Base-by-base conservation (phyloP, 495 filamentous ascomycete species). In the Daldinia vernicosa region DNA sequence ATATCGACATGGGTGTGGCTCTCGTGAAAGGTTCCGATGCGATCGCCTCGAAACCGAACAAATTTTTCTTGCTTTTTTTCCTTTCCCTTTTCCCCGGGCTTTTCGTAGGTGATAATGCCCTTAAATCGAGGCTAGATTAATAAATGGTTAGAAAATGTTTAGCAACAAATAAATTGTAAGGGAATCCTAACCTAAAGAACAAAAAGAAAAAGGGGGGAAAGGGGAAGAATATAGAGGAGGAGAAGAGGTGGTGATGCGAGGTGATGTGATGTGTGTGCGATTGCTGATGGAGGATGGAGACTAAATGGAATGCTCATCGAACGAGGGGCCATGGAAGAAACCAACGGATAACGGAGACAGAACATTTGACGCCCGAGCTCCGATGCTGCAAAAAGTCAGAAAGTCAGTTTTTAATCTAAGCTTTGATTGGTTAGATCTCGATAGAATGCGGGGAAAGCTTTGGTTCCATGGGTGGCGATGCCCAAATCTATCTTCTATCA, bases 361-460 rank as follows among this genome's bases (percentile, higher is more conserved):
- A 72, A 72, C 70, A 61, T 72, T 68, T 60, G 70, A 72, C 70
- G 39, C 37, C 69, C 53, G 54, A 71, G 53, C 58, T 45, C 63
- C 58, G 51, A 53, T 22, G 8, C 14, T 51, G 17, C 7, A 19
- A 63, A 64, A 69, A 64, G n/a, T 58, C 51, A 60, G 50, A 64
- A 69, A 64, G n/a, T 58, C 51, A 60, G 50, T 66, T 40, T 66
- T 57, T 53, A 62, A 71, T 63, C 58, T 50, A 40, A 28, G 37
- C 27, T 63, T 12, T 65, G 12, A 72, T 72, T 72, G 70, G 70
- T 14, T 33, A 45, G 47, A 43, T 39, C 28, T 26, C 6, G 3
- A 6, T 14, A 69, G 56, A 65, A 61, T 72, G 70, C 70, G 70
- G 70, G 70, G 70, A 72, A 62, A 68, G 65, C 60, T 66, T 52